phyloP scores from a whole-genome alignment of 73 alveolate genomes.

The Paramecium pentaurelia region DNA sequence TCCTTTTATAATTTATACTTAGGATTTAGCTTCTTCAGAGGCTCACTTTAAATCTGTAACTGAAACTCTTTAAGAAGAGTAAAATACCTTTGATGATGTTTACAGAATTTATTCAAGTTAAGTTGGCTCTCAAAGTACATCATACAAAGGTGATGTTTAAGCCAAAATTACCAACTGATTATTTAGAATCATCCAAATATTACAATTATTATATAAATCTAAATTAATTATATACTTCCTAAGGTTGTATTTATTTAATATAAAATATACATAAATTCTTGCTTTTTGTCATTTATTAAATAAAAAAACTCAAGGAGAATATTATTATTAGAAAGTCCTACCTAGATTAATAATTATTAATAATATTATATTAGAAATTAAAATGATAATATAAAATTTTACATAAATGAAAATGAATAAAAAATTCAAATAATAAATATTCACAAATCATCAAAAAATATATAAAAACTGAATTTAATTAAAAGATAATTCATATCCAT shows the following conservation, averaged over 20 bases:
- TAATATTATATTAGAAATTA: too few relatives aligned
- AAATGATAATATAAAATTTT: too few relatives aligned
- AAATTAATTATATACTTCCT: background rate
- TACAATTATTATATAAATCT: background rate
- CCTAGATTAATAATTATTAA: too few relatives aligned
- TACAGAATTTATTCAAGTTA: conserved; percentile 19
- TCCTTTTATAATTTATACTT: background rate
- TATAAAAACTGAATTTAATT: too few relatives aligned
- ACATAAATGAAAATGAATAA: too few relatives aligned
- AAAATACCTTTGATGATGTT: conserved; percentile 29
- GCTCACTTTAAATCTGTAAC: background rate
- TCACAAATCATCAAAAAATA: too few relatives aligned
- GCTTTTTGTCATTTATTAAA: too few relatives aligned
- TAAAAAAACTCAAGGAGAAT: too few relatives aligned
- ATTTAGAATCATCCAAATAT: background rate
- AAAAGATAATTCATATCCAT: too few relatives aligned
- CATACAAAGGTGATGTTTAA: conserved; percentile 5
- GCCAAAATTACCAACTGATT: background rate
- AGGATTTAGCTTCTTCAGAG: background rate
- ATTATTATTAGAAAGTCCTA: too few relatives aligned
- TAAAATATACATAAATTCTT: too few relatives aligned
- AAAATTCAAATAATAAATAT: too few relatives aligned
- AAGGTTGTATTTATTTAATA: background rate
- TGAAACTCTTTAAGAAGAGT: background rate
- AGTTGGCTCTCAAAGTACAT: background rate